Evolutionary conservation across 73 alveolate genomes (phyloP), one percentile per base, ranked within the genome.

Genomic region (Effrenium voratum): DNA sequence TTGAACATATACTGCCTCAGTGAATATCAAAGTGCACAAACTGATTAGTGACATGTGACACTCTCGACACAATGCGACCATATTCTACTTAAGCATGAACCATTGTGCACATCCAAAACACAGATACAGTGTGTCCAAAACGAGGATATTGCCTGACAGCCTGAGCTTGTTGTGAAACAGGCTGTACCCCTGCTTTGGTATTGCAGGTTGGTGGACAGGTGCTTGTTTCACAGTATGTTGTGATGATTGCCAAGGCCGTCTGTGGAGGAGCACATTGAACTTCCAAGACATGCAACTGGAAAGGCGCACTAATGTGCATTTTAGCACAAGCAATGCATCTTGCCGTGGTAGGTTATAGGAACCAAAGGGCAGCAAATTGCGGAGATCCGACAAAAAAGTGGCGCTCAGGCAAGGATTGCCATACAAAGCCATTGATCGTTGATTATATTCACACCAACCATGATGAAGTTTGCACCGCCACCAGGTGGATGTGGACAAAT

Each of bases 331-430:
- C 87, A 19, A 45, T 28, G 47, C 4, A 46, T 30, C 28, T 80
- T 80, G 44, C 43, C 40, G 13, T 40, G 44, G 19, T 15, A 90
- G 97, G 91, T 92, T 47, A 92, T 92, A 43, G 98, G 98, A 52
- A 92, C 98, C 49, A 92, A 92, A 70, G 98, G 98, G 46, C 98
- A 92, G 91, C 98, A 92, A 36, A 92, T 92, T 28, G 98, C 98
- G 6, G 98, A 92, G 57, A 92, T 92, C 38, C 98, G 98, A 47
- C 98, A 92, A 28, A 72, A 92, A 34, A 92, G 98, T 45, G 98
- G 98, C 15, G 98, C 98, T 46, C 98, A 92, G 98, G 98, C 50
- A 16, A 38, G 50, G 19, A 32, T 13, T 36, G 22, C 15, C 16
- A 16, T 22, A 72, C 46, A 32, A 77, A 43, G 45, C 15, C 0